Evolutionary conservation across 139 green algal genomes (phyloP), one percentile per base, ranked within the genome.

Genomic region (Chlorella sp.): DNA sequence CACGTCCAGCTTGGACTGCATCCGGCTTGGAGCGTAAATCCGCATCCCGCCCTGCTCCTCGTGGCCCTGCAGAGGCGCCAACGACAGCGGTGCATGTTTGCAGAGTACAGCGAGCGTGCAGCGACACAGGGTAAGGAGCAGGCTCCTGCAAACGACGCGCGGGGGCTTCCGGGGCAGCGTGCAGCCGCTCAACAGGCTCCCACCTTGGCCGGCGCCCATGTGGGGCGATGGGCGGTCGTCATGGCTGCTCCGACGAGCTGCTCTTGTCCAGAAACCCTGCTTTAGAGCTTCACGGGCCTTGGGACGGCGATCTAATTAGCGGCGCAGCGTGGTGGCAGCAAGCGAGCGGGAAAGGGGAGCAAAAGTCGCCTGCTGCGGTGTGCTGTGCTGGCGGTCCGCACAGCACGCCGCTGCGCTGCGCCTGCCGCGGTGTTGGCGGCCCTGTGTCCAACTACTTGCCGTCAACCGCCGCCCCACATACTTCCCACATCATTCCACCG

Each of bases 31-130:
- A 9, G 94, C 96, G 69, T 96, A 98, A 19, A 96, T 92, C 37
- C 96, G 93, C 81, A 95, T 96, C 34, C 97, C 97, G 53, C 96
- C 96, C 83, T 99, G 97, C 92, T 98, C 97, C 83, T 99, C 97
- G n/a, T 92, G 92, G 77, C 96, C 96, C 73, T 92, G 92, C 84
- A 88, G 28, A n/a, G 24, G 0, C 48, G 7, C 48, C 5, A 9
- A 57, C 9, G 48, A 57, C 48, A 57, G 48, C 9, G 48, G 48
- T 57, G 9, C 48, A 57, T 57, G 48, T 57, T 57, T 57, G 48
- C 48, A 9, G 48, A 9, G 48, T 57, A 9, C 48, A 57, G 48
- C 48, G 48, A 9, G 48, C 48, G 7, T 9, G 48, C 5, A 57
- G 48, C 48, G 48, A 57, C 48, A 9, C 48, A 57, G 48, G 48